These are phyloP conservation scores for Skeletonema grethae DNA, from an alignment of 108 stramenopile species.

Conservation along the genomic window DNA sequence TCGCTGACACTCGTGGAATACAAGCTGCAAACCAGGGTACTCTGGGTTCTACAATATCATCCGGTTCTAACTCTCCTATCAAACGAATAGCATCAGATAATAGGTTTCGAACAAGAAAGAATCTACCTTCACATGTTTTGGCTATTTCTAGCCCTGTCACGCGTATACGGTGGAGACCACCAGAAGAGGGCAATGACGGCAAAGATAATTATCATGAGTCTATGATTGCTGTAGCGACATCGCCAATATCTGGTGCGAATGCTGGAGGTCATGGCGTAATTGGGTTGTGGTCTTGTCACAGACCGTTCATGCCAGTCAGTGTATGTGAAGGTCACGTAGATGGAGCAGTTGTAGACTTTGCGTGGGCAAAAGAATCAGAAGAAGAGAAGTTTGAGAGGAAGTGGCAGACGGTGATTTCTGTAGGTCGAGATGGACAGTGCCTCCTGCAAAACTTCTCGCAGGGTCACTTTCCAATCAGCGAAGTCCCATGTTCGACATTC, in stretches of 20 bases:
- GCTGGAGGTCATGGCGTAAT: conserved; percentile 73
- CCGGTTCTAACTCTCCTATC: conserved; percentile 24
- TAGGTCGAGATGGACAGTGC: conserved; percentile 81
- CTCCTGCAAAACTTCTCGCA: conserved; percentile 74
- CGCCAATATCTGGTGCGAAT: conserved; percentile 66
- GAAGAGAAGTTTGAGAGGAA: conserved; percentile 16
- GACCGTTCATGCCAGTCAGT: conserved; percentile 78
- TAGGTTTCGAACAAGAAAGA: conserved; percentile 26
- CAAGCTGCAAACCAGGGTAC: conserved; percentile 13
- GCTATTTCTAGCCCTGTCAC: conserved; percentile 72
- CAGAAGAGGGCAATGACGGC: conserved; percentile 30
- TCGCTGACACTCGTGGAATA: conserved; percentile 11
- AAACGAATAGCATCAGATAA: conserved; percentile 27
- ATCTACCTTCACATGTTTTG: conserved; percentile 53
- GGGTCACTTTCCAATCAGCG: conserved; percentile 67
- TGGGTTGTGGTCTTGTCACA: conserved; percentile 70
- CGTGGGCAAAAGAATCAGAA: conserved; percentile 45
- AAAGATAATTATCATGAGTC: conserved; percentile 52
- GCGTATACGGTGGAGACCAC: conserved; percentile 72
- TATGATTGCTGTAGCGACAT: conserved; percentile 88
- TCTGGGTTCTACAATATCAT: conserved; percentile 5
- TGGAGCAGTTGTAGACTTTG: conserved; percentile 77
- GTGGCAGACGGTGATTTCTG: conserved; percentile 81
- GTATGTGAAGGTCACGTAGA: conserved; percentile 77
- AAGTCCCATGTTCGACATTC: conserved; percentile 77